Conservation (phyloP, 2,329 filamentous ascomycete species). For the Arthrobotrys musiformis region DNA sequence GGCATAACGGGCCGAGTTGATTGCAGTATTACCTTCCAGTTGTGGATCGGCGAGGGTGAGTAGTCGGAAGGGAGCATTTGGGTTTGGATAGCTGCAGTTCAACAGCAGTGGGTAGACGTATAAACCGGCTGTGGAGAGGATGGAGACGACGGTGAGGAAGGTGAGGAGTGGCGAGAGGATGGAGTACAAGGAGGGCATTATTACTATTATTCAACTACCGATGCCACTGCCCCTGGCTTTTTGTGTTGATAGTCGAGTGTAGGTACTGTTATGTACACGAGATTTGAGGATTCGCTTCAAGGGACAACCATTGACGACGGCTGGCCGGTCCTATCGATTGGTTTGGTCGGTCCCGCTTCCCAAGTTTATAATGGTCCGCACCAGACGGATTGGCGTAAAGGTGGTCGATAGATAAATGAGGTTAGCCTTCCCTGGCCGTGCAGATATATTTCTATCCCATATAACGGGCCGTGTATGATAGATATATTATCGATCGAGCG, state of each 20-base stretch:
- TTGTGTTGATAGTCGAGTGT: not conserved
- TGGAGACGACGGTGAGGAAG: slow-evolving; percentile 72
- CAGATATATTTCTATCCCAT: too few species aligned
- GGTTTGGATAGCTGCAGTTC: slow-evolving; percentile 67
- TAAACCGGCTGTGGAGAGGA: slow-evolving; percentile 78
- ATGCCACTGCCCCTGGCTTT: too few species aligned
- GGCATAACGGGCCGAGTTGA: slow-evolving; percentile 63
- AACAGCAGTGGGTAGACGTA: slow-evolving; percentile 91
- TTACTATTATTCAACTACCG: too few species aligned
- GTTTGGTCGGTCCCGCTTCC: too few species aligned
- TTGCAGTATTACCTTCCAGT: slow-evolving; percentile 73
- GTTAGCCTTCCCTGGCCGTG: too few species aligned
- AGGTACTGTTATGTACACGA: not conserved
- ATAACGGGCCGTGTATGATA: too few species aligned
- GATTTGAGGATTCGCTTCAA: slow-evolving; percentile 2
- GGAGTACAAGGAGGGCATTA: slow-evolving; percentile 34
- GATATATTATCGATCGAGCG: too few species aligned
- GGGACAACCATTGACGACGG: slow-evolving; percentile 37
- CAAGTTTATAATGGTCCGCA: too few species aligned
- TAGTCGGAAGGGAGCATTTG: slow-evolving; percentile 70
- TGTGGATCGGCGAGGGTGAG: slow-evolving; percentile 75
- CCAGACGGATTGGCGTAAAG: not conserved
- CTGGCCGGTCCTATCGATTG: not conserved
- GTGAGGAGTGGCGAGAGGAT: slow-evolving; percentile 60
- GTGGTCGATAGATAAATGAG: not conserved